Evolutionary conservation across 202 grass and related monocot genomes (phyloP).

Genomic region (Saccharum hybrid): DNA sequence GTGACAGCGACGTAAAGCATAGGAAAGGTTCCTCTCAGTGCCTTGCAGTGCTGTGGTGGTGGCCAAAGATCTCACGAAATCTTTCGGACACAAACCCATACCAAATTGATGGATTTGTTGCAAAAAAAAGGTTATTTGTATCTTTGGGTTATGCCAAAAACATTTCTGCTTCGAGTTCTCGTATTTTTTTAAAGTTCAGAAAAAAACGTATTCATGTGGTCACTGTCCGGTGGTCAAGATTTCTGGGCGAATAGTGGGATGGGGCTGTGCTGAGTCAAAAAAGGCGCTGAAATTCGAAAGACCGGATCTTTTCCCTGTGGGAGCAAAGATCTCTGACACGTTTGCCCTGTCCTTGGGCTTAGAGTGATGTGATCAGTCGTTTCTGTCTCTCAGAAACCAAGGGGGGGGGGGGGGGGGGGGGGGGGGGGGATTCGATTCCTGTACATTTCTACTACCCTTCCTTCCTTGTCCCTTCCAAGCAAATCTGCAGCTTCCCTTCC

Average conservation of each 20-base stretch:
- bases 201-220: not conserved
- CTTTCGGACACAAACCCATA: slow-evolving; percentile 36
- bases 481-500: slow-evolving; percentile 25
- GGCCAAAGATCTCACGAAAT: slow-evolving; percentile 63
- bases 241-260: not conserved
- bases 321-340: slow-evolving; percentile 67
- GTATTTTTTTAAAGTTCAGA: too few species aligned
- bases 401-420: too few species aligned
- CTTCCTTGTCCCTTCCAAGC: slow-evolving; percentile 11
- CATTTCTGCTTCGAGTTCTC: not conserved
- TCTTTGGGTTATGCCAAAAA: not conserved
- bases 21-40: slow-evolving; percentile 43
- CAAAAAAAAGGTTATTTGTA: not conserved
- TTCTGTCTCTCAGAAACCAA: slow-evolving; percentile 1
- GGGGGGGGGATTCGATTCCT: slow-evolving; percentile 8
- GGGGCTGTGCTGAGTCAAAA: slow-evolving; percentile 48
- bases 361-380: slow-evolving; percentile 57
- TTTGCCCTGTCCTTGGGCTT: slow-evolving; percentile 48
- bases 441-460: not conserved
- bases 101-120: slow-evolving; percentile 39
- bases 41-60: slow-evolving; percentile 32
- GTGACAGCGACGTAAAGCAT: slow-evolving; percentile 50
- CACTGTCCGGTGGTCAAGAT: slow-evolving; percentile 45
- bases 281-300: slow-evolving; percentile 43
- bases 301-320: slow-evolving; percentile 58